phyloP scores from a whole-genome alignment of 1,284 basidiomycete genomes.

The Cryptococcus wingfieldii region DNA sequence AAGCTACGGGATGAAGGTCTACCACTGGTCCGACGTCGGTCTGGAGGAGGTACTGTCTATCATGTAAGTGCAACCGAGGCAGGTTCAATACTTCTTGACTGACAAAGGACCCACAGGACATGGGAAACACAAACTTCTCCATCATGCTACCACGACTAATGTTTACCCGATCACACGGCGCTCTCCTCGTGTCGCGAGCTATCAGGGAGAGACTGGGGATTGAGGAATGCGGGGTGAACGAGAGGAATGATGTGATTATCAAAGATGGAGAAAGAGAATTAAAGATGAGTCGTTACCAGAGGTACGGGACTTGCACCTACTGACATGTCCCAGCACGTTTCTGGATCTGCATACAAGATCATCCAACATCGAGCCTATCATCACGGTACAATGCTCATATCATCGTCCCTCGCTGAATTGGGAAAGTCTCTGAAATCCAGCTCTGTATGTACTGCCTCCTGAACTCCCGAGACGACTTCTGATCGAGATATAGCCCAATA shows the following conservation, averaged over 20 bases:
- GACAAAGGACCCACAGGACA: conserved; percentile 60
- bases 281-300: conserved; percentile 65
- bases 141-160: conserved; percentile 77
- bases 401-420: conserved; percentile 66
- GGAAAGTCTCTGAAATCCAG: conserved; percentile 67
- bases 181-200: conserved; percentile 71
- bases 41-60: conserved; percentile 97
- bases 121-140: conserved; percentile 96
- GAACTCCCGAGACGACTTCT: neutral
- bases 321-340: conserved; percentile 59
- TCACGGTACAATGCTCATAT: conserved; percentile 98
- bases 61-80: conserved; percentile 60
- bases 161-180: conserved; percentile 78
- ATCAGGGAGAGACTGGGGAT: conserved; percentile 66
- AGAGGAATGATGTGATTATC: conserved; percentile 84
- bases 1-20: conserved; percentile 57
- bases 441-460: conserved; percentile 56
- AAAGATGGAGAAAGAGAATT: conserved; percentile 53
- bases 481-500: conserved; percentile 57
- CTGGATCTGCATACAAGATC: conserved; percentile 97
- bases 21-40: conserved; percentile 78
- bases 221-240: conserved; percentile 69
- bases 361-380: conserved; percentile 88
- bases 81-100: neutral
- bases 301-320: neutral